Percentiles rank a stretch among this genome's conserved stretches.
These are phyloP conservation scores for Pistacia vera DNA, from an alignment of 345 rosid genomes.

Conservation along the genomic window DNA sequence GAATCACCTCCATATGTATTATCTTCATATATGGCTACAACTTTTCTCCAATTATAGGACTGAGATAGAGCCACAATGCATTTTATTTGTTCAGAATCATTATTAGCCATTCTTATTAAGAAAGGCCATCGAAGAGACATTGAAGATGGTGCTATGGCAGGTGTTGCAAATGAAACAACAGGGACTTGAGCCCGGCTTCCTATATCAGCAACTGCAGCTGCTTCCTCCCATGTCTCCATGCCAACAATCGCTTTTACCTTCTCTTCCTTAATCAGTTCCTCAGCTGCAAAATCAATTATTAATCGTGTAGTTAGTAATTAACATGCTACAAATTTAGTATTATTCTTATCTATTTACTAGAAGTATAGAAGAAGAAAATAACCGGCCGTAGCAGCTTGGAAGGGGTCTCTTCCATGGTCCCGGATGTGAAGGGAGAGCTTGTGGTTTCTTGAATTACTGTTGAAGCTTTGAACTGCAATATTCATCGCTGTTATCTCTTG, in stretches of 20 bases:
- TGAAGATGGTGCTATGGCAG: conserved; percentile 22
- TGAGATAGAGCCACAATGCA: conserved; percentile 31
- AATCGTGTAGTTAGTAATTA: no score
- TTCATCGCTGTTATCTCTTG: conserved; percentile 45
- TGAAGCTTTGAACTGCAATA: conserved; percentile 38
- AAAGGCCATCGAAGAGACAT: conserved; percentile 30
- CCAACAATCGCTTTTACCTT: conserved; percentile 42
- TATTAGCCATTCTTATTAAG: conserved; percentile 34
- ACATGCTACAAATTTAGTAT: background rate
- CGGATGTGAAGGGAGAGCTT: conserved; percentile 31
- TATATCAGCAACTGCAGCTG: conserved; percentile 34
- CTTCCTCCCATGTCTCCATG: conserved; percentile 42
- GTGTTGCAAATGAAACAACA: conserved; percentile 37
- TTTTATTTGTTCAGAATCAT: conserved; percentile 23
- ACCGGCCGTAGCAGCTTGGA: conserved; percentile 43
- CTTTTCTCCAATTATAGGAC: conserved; percentile 30
- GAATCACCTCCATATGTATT: conserved; percentile 14
- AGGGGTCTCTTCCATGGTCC: conserved; percentile 29
- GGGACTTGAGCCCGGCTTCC: conserved; percentile 34
- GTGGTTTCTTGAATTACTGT: conserved; percentile 19
- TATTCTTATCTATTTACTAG: no score
- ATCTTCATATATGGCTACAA: conserved; percentile 32
- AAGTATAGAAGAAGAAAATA: background rate
- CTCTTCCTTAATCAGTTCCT: conserved; percentile 30
- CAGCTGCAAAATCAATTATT: conserved; percentile 27